Conservation (phyloP, 2,329 filamentous ascomycete species). For the Sporothrix humicola region DNA sequence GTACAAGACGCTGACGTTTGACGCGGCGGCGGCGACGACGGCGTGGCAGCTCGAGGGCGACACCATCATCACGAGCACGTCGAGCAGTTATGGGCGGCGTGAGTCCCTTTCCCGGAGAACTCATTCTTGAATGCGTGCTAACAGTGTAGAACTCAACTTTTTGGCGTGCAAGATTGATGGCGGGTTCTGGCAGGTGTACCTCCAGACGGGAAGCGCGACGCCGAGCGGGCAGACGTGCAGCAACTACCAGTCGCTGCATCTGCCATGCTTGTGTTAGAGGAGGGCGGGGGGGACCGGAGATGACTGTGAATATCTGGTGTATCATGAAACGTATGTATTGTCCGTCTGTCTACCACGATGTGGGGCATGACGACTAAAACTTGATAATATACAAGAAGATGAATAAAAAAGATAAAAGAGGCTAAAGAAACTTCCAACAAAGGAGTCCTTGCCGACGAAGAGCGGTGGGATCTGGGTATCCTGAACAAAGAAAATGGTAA, state of each 20-base stretch:
- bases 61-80: slow-evolving; percentile 52
- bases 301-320: no score
- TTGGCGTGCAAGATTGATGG: slow-evolving; percentile 53
- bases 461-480: slow-evolving; percentile 25
- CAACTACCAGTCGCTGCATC: slow-evolving; percentile 61
- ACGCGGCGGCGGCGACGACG: slow-evolving; percentile 49
- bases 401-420: slow-evolving; percentile 16
- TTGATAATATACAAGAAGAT: slow-evolving; percentile 8
- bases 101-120: slow-evolving; percentile 35
- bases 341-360: not conserved
- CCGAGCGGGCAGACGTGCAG: slow-evolving; percentile 58
- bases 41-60: slow-evolving; percentile 58
- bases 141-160: slow-evolving; percentile 55
- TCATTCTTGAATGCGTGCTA: not conserved
- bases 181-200: slow-evolving; percentile 56
- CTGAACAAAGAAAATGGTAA: slow-evolving; percentile 22
- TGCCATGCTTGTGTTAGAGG: slow-evolving; percentile 55
- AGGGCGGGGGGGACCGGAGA: no score
- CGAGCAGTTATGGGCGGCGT: slow-evolving; percentile 53
- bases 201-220: slow-evolving; percentile 58
- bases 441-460: slow-evolving; percentile 10
- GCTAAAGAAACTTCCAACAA: not conserved
- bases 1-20: slow-evolving; percentile 59
- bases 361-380: not conserved
- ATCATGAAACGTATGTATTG: not conserved